These are phyloP conservation scores for Scedosporium boydii DNA, from an alignment of 2,329 filamentous ascomycete species.

Conservation along the genomic window DNA sequence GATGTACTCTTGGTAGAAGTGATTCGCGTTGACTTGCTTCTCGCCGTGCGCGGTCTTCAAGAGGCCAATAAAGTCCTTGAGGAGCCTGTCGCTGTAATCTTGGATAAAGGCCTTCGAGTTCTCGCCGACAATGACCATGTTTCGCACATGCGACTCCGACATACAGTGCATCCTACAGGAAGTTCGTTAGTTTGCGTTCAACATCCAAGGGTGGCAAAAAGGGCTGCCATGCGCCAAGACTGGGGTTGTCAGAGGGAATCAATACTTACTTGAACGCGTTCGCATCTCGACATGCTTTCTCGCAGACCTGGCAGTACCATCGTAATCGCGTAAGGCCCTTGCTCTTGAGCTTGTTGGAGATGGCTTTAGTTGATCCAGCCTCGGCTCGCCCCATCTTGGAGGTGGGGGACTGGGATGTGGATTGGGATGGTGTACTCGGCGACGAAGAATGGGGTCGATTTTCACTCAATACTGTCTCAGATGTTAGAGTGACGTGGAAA, in stretches of 20 bases:
- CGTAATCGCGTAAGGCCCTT: slow-evolving; percentile 70
- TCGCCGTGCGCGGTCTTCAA: slow-evolving; percentile 80
- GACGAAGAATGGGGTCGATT: too few species aligned
- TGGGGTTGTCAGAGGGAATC: neutral
- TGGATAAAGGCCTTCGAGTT: slow-evolving; percentile 77
- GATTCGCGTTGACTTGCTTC: slow-evolving; percentile 80
- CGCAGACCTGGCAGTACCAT: slow-evolving; percentile 85
- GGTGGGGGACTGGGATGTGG: slow-evolving; percentile 3
- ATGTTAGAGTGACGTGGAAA: too few species aligned
- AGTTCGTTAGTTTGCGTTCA: slow-evolving; percentile 31
- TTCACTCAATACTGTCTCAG: too few species aligned
- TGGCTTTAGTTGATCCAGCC: slow-evolving; percentile 80
- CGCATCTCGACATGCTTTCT: slow-evolving; percentile 24
- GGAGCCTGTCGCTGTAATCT: slow-evolving; percentile 73
- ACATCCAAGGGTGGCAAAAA: neutral
- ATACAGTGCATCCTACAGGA: slow-evolving; percentile 58
- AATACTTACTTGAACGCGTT: slow-evolving; percentile 12
- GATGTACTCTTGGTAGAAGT: slow-evolving; percentile 90
- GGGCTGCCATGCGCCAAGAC: too few species aligned
- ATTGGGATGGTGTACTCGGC: neutral
- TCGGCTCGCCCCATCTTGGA: slow-evolving; percentile 82
- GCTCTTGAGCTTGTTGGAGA: slow-evolving; percentile 84
- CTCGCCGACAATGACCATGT: slow-evolving; percentile 79
- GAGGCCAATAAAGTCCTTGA: slow-evolving; percentile 66
- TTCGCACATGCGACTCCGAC: slow-evolving; percentile 78